Evolutionary conservation across 1,284 basidiomycete genomes (phyloP).

Genomic region (Moesziomyces antarcticus): DNA sequence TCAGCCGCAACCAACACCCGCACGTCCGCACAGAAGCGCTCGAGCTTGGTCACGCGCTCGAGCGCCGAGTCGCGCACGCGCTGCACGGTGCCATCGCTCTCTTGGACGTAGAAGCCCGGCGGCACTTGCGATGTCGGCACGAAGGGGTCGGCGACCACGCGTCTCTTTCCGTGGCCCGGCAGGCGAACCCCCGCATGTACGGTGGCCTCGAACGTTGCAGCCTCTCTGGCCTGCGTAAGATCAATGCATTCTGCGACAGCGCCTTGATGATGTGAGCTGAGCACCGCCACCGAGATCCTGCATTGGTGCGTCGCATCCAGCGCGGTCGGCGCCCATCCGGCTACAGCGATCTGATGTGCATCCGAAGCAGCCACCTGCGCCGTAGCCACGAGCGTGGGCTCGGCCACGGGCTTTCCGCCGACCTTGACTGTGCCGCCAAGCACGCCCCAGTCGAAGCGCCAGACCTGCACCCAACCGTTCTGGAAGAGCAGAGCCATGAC

Average conservation of each 20-base stretch:
- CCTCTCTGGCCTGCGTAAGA: slow-evolving; percentile 7
- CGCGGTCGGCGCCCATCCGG: slow-evolving; percentile 24
- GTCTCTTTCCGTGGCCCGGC: slow-evolving; percentile 15
- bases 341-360: slow-evolving; percentile 41
- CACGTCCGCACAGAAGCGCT: slow-evolving; percentile 37
- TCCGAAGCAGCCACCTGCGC: slow-evolving; percentile 3
- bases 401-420: slow-evolving; percentile 35
- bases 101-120: slow-evolving; percentile 41
- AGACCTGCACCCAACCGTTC: slow-evolving; percentile 73
- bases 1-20: slow-evolving; percentile 21
- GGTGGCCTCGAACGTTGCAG: slow-evolving; percentile 3
- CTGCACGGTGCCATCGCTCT: slow-evolving; percentile 28
- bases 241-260: slow-evolving; percentile 11
- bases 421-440: slow-evolving; percentile 37
- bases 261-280: slow-evolving; percentile 17
- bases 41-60: slow-evolving; percentile 28
- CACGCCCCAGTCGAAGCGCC: slow-evolving; percentile 69
- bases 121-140: slow-evolving; percentile 12
- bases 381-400: slow-evolving; percentile 29
- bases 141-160: slow-evolving; percentile 32
- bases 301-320: slow-evolving; percentile 7
- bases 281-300: slow-evolving; percentile 40
- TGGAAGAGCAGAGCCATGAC: slow-evolving; percentile 76
- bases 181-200: not conserved
- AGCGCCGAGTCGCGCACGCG: not conserved